A percentile compares a stretch with the other conserved stretches of the same genome.
Evolutionary conservation across 179 eudicot genomes (phyloP).

Genomic region (Pouteria campechiana): DNA sequence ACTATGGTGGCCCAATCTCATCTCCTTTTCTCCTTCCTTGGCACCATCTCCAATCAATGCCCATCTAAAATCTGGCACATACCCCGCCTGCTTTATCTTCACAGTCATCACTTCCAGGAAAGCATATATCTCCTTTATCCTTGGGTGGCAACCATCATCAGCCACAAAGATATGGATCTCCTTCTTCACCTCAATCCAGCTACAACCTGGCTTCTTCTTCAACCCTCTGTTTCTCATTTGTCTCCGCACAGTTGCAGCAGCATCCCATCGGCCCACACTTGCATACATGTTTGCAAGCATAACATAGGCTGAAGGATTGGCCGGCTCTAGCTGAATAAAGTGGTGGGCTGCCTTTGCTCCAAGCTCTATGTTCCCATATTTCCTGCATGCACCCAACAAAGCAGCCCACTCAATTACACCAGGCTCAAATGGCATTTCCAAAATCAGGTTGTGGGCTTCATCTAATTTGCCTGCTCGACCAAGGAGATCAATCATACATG

Average conservation of each 20-base stretch:
- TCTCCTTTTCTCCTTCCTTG: constrained; percentile 34
- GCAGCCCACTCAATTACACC: constrained; percentile 73
- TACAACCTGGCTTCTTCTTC: constrained; percentile 74
- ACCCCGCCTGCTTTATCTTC: constrained; percentile 55
- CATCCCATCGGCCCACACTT: constrained; percentile 65
- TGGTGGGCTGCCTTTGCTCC: constrained; percentile 62
- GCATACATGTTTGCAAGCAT: constrained; percentile 65
- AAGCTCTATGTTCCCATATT: constrained; percentile 52
- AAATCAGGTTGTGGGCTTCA: constrained; percentile 56
- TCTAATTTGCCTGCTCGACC: constrained; percentile 71
- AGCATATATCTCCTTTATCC: constrained; percentile 37
- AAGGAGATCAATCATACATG: constrained; percentile 88
- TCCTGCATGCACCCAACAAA: constrained; percentile 67
- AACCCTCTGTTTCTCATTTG: constrained; percentile 44
- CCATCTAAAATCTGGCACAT: constrained; percentile 62
- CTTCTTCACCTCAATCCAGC: constrained; percentile 76
- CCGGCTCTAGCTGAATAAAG: constrained; percentile 51
- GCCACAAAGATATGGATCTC: constrained; percentile 64
- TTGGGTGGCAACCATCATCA: constrained; percentile 70
- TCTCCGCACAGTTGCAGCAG: constrained; percentile 45
- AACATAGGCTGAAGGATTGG: constrained; percentile 64
- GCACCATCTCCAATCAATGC: constrained; percentile 38
- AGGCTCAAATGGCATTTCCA: constrained; percentile 55
- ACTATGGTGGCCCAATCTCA: constrained; percentile 52
- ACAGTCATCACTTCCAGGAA: constrained; percentile 41